These are phyloP conservation scores for Plectosphaerella sp. DNA, from an alignment of 2,329 filamentous ascomycete species.

Conservation along the genomic window DNA sequence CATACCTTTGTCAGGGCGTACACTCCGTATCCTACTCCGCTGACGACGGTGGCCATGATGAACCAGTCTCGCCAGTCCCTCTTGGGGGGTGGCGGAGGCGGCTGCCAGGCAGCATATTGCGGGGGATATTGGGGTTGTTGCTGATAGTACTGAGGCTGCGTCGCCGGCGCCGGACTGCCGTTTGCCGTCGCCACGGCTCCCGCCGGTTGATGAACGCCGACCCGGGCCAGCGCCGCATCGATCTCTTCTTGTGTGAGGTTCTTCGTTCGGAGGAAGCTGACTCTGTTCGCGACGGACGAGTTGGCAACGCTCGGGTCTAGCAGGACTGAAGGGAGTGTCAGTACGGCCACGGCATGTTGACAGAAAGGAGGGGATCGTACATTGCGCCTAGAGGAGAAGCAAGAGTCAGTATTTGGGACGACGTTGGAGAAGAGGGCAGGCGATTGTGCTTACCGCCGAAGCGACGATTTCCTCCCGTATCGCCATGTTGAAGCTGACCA, in stretches of 20 bases:
- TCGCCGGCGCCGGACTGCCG: constrained; percentile 34
- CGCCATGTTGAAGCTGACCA: constrained; percentile 50
- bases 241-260: constrained; percentile 97
- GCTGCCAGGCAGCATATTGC: constrained; percentile 53
- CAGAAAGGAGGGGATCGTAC: constrained; percentile 22
- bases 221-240: constrained; percentile 74
- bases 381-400: constrained; percentile 30
- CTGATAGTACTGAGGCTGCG: constrained; percentile 36
- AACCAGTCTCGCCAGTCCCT: constrained; percentile 99
- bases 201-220: constrained; percentile 51
- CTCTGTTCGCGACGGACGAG: constrained; percentile 86
- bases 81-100: constrained; percentile 59
- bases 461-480: constrained; percentile 91
- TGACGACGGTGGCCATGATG: constrained; percentile 96
- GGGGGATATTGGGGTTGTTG: constrained; percentile 42
- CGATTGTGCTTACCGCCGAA: constrained; percentile 59
- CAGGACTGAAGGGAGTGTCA: constrained; percentile 56
- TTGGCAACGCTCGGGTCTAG: constrained; percentile 88
- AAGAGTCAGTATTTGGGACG: neutral
- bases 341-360: constrained; percentile 7
- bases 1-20: constrained; percentile 81
- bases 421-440: neutral
- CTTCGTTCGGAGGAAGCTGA: constrained; percentile 92
- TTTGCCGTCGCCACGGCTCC: constrained; percentile 32
- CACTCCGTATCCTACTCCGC: constrained; percentile 82